These are phyloP conservation scores for Fomitopsis betulina DNA, from an alignment of 1,284 basidiomycete species.

Conservation along the genomic window DNA sequence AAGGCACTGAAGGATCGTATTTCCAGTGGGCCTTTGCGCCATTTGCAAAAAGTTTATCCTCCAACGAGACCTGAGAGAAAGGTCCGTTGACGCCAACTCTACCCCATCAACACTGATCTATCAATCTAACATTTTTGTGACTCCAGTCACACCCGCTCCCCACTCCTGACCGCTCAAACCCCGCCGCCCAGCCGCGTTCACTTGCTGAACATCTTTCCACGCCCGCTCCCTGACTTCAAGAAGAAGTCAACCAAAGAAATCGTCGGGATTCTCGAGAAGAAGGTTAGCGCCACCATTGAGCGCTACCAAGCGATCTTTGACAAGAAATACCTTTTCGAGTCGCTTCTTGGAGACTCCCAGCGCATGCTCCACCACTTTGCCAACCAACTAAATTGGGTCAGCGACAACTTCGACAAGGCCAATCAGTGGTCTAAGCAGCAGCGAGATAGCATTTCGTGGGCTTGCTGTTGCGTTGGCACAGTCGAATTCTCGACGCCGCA, in stretches of 20 bases:
- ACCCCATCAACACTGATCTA: not conserved
- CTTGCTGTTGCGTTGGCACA: no score
- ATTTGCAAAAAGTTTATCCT: not conserved
- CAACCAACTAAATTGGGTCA: no score
- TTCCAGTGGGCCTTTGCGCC: not conserved
- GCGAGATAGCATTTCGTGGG: no score
- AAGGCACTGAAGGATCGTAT: not conserved
- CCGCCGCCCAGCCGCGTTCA: not conserved
- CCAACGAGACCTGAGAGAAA: not conserved
- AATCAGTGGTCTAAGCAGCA: no score
- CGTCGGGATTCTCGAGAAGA: not conserved
- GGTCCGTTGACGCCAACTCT: not conserved
- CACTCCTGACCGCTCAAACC: not conserved
- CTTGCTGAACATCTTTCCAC: not conserved
- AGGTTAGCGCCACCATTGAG: not conserved
- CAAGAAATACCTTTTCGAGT: no score
- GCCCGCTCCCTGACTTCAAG: not conserved
- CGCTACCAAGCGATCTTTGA: no score
- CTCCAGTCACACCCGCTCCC: not conserved
- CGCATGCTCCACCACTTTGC: no score
- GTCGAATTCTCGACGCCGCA: no score
- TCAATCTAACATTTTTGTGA: not conserved
- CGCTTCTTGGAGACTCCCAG: no score
- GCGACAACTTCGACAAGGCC: no score
- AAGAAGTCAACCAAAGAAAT: not conserved